A percentile compares a stretch with the other conserved stretches of the same genome.
Evolutionary conservation across 163 green algal genomes (phyloP).

Genomic region (Botryococcus braunii): DNA sequence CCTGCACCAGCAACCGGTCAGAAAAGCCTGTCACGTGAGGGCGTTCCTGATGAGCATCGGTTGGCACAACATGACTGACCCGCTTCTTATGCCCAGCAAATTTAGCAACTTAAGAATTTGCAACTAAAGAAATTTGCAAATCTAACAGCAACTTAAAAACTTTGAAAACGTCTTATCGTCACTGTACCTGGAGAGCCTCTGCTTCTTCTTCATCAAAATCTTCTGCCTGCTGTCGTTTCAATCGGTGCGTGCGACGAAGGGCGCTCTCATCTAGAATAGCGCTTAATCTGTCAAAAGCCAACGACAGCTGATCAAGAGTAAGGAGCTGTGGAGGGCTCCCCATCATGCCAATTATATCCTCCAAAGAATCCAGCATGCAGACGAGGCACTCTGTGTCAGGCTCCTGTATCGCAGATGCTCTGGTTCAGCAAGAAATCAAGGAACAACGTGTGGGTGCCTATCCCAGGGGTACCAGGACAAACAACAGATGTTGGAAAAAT

Average conservation of each 20-base stretch:
- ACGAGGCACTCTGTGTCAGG: conserved; percentile 60
- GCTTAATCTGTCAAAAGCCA: conserved; percentile 41
- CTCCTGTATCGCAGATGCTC: conserved; percentile 55
- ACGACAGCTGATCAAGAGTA: conserved; percentile 30
- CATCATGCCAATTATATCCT: conserved; percentile 63
- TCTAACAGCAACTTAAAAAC: too few relatives aligned
- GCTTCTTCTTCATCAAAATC: conserved; percentile 95
- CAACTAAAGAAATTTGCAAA: too few relatives aligned
- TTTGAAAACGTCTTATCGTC: too few relatives aligned
- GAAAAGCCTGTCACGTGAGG: too few relatives aligned
- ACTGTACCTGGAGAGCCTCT: conserved; percentile 60
- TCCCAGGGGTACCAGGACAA: too few relatives aligned
- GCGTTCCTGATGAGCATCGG: too few relatives aligned
- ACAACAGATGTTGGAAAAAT: too few relatives aligned
- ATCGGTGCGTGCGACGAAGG: conserved; percentile 53
- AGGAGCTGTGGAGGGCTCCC: conserved; percentile 37
- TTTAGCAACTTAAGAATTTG: too few relatives aligned
- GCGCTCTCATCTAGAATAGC: conserved; percentile 46
- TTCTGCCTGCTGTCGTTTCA: conserved; percentile 54
- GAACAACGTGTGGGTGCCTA: too few relatives aligned
- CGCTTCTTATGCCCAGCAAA: too few relatives aligned
- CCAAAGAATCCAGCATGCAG: conserved; percentile 50
- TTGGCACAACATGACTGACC: too few relatives aligned
- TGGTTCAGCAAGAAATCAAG: too few relatives aligned
- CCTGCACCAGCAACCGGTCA: conserved; percentile 18